Conservation (phyloP, 495 filamentous ascomycete genomes). For the Podospora didyma region DNA sequence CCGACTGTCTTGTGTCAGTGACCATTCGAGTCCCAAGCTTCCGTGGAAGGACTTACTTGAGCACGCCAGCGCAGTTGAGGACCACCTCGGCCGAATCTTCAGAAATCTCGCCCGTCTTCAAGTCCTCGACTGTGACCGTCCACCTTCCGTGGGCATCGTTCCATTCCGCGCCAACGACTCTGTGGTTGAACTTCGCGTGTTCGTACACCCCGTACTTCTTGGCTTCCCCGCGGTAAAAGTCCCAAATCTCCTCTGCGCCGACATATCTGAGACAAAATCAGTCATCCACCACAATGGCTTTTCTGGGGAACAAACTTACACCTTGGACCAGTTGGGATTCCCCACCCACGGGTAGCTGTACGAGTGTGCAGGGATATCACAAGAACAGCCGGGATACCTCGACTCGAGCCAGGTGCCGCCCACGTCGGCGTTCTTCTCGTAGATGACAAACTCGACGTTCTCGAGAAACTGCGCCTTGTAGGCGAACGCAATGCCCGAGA, state of each 20-base stretch:
- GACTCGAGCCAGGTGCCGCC: slow-evolving; percentile 52
- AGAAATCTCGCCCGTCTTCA: not conserved
- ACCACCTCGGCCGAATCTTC: slow-evolving; percentile 4
- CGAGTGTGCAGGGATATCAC: slow-evolving; percentile 12
- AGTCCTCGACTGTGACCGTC: not conserved
- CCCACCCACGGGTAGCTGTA: slow-evolving; percentile 34
- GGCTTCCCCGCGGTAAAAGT: slow-evolving; percentile 30
- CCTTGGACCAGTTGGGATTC: slow-evolving; percentile 34
- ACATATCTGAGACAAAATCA: not conserved
- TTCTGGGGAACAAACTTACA: not conserved
- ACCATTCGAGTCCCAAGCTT: not conserved
- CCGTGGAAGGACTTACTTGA: not conserved
- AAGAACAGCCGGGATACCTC: slow-evolving; percentile 45
- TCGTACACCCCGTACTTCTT: slow-evolving; percentile 54
- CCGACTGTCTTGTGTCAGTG: not conserved
- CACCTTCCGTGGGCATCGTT: slow-evolving; percentile 12
- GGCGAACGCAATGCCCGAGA: slow-evolving; percentile 21
- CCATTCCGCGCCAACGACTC: slow-evolving; percentile 29
- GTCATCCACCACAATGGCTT: no score
- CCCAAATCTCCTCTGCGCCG: not conserved
- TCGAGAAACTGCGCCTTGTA: slow-evolving; percentile 13
- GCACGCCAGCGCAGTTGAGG: slow-evolving; percentile 4
- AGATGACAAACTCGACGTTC: slow-evolving; percentile 45
- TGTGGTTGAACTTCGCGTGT: slow-evolving; percentile 39
- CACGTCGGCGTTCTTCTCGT: slow-evolving; percentile 67